These are phyloP conservation scores for Mycosphaerelloides madeirae DNA, from an alignment of 2,329 filamentous ascomycete species.

Conservation along the genomic window DNA sequence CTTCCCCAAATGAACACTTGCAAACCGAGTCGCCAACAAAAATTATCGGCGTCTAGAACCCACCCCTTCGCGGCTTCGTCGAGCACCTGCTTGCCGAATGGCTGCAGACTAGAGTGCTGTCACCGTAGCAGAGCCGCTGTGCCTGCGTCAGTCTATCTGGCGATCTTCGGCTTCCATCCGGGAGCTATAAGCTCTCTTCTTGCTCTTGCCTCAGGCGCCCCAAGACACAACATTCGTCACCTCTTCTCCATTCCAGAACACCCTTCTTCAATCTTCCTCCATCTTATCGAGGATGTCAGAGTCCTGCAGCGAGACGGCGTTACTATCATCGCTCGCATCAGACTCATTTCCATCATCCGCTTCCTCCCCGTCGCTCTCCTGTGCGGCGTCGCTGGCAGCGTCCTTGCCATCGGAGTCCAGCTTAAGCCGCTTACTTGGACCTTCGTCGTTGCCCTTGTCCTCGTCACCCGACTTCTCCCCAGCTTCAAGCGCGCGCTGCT, in stretches of 20 bases:
- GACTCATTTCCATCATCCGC: constrained; percentile 15
- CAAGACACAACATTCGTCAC: too few relatives aligned
- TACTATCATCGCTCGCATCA: constrained; percentile 17
- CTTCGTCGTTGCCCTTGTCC: constrained; percentile 8
- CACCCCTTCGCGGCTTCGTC: too few relatives aligned
- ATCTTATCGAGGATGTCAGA: constrained; percentile 26
- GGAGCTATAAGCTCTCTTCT: too few relatives aligned
- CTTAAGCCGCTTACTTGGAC: constrained; percentile 14
- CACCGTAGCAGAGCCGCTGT: too few relatives aligned
- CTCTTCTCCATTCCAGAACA: background rate
- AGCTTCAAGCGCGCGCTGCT: constrained; percentile 6
- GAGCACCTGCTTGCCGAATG: too few relatives aligned
- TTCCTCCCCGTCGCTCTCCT: constrained; percentile 7
- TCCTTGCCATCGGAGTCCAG: constrained; percentile 8
- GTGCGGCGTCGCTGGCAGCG: constrained; percentile 7
- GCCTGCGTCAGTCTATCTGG: too few relatives aligned
- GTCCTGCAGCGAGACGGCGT: constrained; percentile 24
- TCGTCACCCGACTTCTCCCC: constrained; percentile 1
- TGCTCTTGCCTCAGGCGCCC: background rate
- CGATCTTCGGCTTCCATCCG: too few relatives aligned
- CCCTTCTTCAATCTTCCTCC: constrained; percentile 15
- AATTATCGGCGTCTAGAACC: too few relatives aligned
- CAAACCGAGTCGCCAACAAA: too few relatives aligned
- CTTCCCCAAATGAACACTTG: too few relatives aligned
- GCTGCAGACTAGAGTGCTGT: too few relatives aligned